These are phyloP conservation scores for Quercus parvula DNA, from an alignment of 306 rosid genomes.

Conservation along the genomic window DNA sequence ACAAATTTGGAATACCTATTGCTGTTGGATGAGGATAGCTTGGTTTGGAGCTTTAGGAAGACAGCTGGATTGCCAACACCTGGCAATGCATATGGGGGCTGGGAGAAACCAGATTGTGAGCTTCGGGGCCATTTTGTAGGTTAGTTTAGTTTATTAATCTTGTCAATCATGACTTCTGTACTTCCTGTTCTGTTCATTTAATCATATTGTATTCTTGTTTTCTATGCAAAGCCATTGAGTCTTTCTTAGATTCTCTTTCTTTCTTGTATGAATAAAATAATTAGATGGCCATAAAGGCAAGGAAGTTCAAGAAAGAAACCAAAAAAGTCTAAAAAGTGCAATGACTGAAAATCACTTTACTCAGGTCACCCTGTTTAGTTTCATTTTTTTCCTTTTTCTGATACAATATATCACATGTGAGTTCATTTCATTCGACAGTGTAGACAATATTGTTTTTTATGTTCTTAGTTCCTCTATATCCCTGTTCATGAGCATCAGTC, in stretches of 20 bases:
- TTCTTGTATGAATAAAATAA: neutral
- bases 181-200: neutral
- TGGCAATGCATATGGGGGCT: conserved; percentile 60
- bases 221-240: neutral
- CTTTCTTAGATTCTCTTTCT: neutral
- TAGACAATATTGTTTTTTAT: neutral
- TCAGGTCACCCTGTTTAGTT: neutral
- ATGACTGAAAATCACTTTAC: neutral
- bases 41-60: conserved; percentile 78
- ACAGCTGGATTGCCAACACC: conserved; percentile 73
- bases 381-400: neutral
- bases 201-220: neutral
- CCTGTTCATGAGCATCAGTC: conserved; percentile 6
- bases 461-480: neutral
- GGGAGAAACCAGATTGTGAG: conserved; percentile 55
- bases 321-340: neutral
- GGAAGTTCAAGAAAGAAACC: neutral
- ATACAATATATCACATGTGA: neutral
- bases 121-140: conserved; percentile 97
- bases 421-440: conserved; percentile 1
- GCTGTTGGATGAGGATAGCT: conserved; percentile 69
- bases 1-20: conserved; percentile 76
- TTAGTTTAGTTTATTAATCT: conserved; percentile 27
- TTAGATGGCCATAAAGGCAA: neutral
- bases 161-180: neutral